These are phyloP conservation scores for Mortierella sp. DNA, from an alignment of 371 early-diverging fungal species.

Conservation along the genomic window DNA sequence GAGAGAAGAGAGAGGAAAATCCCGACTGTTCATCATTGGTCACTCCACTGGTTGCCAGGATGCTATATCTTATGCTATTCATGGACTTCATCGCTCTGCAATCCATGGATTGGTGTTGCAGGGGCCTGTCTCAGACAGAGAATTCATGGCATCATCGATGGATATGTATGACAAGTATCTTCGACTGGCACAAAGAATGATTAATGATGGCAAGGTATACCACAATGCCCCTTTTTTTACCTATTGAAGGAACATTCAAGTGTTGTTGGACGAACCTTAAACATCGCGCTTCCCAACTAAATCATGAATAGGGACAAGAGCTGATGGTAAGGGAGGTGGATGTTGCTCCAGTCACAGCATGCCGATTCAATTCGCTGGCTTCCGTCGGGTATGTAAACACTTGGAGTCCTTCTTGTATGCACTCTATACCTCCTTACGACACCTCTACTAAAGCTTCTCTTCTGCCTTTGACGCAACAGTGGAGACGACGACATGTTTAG, in stretches of 20 bases:
- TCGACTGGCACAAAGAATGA: constrained; percentile 49
- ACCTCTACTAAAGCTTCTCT: not conserved
- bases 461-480: constrained; percentile 27
- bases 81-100: constrained; percentile 46
- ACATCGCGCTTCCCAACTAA: not conserved
- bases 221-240: not conserved
- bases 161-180: constrained; percentile 47
- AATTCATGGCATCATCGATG: constrained; percentile 42
- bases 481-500: constrained; percentile 71
- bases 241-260: not conserved
- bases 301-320: constrained; percentile 34
- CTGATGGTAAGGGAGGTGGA: constrained; percentile 56
- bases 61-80: constrained; percentile 56
- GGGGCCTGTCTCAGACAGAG: constrained; percentile 66
- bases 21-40: constrained; percentile 59
- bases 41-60: constrained; percentile 69
- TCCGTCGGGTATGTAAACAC: constrained; percentile 51
- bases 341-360: constrained; percentile 57
- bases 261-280: not conserved
- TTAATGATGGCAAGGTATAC: constrained; percentile 52
- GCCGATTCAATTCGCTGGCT: constrained; percentile 58
- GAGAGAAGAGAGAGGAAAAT: constrained; percentile 49
- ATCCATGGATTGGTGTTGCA: constrained; percentile 60
- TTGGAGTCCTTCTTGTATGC: too few species aligned
- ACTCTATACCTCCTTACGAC: too few species aligned